Evolutionary conservation across 495 filamentous ascomycete species (phyloP).

Genomic region (Penicillium parvum): DNA sequence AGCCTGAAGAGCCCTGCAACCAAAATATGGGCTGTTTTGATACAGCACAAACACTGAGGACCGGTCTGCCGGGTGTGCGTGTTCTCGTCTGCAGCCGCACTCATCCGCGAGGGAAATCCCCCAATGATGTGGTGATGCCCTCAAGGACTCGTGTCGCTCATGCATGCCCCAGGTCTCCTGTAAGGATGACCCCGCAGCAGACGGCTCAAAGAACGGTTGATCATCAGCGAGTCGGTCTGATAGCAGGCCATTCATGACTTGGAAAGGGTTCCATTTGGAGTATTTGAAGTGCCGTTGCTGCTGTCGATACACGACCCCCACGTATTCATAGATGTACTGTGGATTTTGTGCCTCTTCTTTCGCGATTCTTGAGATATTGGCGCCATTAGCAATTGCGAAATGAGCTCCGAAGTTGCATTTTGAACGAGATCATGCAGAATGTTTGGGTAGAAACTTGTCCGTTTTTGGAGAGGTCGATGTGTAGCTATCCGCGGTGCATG

Average conservation of each 20-base stretch:
- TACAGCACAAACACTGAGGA: background rate
- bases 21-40: no score
- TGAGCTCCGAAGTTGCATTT: no score
- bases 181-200: conserved; percentile 28
- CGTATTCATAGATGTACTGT: no score
- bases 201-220: conserved; percentile 16
- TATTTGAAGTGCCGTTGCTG: no score
- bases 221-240: conserved; percentile 7
- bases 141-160: conserved; percentile 14
- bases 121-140: conserved; percentile 7
- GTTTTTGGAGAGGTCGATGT: no score
- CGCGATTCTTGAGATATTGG: no score
- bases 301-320: no score
- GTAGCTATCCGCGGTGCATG: no score
- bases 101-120: conserved; percentile 2
- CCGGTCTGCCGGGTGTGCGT: background rate
- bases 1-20: background rate
- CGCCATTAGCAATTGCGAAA: no score
- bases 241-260: conserved; percentile 2
- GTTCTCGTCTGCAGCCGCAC: conserved; percentile 7
- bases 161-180: conserved; percentile 16
- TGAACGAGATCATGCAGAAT: no score
- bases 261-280: background rate
- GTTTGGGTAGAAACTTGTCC: no score
- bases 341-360: no score